Evolutionary conservation across 139 green algal genomes (phyloP), one percentile per base, ranked within the genome.

Genomic region (Coccomyxa sp.): DNA sequence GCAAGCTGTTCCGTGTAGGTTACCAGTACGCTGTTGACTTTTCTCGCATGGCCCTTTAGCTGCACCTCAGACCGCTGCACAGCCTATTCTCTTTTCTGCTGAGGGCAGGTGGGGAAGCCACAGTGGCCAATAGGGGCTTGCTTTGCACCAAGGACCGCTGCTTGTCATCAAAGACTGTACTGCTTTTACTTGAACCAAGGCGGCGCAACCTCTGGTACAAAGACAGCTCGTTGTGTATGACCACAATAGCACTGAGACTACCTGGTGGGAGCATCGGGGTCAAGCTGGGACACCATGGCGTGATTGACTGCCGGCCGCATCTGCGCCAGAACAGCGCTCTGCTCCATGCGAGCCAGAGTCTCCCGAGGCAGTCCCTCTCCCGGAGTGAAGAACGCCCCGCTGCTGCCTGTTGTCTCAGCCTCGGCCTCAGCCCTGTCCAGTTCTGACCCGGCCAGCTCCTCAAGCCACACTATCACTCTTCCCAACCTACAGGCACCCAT

Each of bases 221-320:
- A 64, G 27, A 64, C 18, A 64, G 18, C 2, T 7, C 5, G 3
- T 31, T 64, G 50, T 64, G 5, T 3, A 64, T 18, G 50, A 64
- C 27, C 18, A 64, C 5, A 58, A 64, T 64, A 3, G 50, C 50
- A 64, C 50, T n/a, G n/a, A n/a, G n/a, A n/a, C n/a, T 58, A 68
- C 82, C 70, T 75, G 70, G 76, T 82, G 44, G 90, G 85, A 0
- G 90, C 90, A 78, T 96, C 92, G 0, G 92, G 92, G 80, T 96
- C 92, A n/a, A 96, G 87, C 81, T 95, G 88, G 0, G 80, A 76
- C 41, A 88, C 80, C 37, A 87, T 40, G 39, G n/a, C 35, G n/a
- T 68, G n/a, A n/a, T n/a, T 74, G 38, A 18, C 35, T 31, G 39
- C 39, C 58, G 37, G 22, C 29, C 64, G 68, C 8, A 14, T 8